Percentiles rank a stretch among this genome's conserved stretches.
Evolutionary conservation across 768 basidiomycete genomes (phyloP).

Genomic region (Auricularia cornea): DNA sequence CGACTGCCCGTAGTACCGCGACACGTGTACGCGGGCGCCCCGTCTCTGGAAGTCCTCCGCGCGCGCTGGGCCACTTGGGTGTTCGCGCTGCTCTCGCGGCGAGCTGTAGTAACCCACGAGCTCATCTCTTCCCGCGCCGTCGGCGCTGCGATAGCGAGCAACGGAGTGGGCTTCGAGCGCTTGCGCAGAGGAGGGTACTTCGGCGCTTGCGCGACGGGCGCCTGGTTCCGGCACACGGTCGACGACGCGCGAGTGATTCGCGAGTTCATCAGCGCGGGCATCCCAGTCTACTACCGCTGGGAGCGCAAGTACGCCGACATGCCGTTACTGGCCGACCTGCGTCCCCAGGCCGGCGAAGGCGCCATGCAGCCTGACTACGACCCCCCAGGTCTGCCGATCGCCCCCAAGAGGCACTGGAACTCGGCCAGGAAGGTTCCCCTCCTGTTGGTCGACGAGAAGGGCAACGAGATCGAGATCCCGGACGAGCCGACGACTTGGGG

Average conservation of each 20-base stretch:
- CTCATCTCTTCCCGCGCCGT: background rate
- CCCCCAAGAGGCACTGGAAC: too few species aligned
- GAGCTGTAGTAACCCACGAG: background rate
- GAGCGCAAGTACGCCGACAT: too few species aligned
- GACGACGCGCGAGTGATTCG: background rate
- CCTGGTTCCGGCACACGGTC: background rate
- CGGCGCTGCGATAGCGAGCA: background rate
- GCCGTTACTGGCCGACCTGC: too few species aligned
- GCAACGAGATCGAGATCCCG: too few species aligned
- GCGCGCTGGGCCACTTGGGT: background rate
- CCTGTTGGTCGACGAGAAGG: too few species aligned
- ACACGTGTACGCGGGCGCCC: background rate
- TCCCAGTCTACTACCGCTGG: background rate
- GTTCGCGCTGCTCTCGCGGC: background rate
- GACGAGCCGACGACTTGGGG: too few species aligned
- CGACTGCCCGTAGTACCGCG: background rate
- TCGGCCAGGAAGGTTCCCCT: too few species aligned
- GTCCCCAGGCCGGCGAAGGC: too few species aligned
- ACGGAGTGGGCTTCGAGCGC: background rate
- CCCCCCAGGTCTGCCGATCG: too few species aligned
- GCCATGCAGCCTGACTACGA: too few species aligned
- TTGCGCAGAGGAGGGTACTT: background rate
- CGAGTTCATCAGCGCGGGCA: background rate
- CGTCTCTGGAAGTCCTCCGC: background rate
- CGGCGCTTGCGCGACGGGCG: background rate